Base-by-base conservation (phyloP, 2,329 filamentous ascomycete species). In the Daldinia sp. region DNA sequence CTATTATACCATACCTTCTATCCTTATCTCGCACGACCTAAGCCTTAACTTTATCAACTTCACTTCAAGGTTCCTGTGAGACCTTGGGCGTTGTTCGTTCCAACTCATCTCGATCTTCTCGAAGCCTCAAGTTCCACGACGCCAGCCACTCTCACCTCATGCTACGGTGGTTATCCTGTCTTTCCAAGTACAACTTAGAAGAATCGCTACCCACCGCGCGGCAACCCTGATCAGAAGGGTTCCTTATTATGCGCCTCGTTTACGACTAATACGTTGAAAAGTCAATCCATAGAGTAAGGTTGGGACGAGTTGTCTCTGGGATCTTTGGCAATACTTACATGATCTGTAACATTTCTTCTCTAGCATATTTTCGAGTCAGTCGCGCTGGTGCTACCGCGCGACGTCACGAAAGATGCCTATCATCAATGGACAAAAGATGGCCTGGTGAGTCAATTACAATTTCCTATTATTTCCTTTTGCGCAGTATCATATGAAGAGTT, bases 341-440 rank as follows among this genome's bases (percentile, higher is more conserved):
- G 57, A 12, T 66, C 56, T 26, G 57, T 51, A 39, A 23, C 41
- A 28, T 62, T 39, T 18, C 42, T 42, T 59, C 26, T 62, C 18
- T 48, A 57, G 44, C 42, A 44, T 50, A 44, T 15, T 58, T 54
- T 53, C 30, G 35, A 62, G 46, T 51, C 48, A 57, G 62, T 61
- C 56, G 59, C 64, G 55, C 23, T 44, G 60, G 62, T 55, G 20
- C 51, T 41, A 30, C 23, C 58, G 30, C 44, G 59, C 50, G 51
- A 64, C 50, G 42, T 23, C 28, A 55, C 35, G 62, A 78, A 83
- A 77, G 63, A 92, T 92, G 90, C 88, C 89, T 76, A 83, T 90
- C 55, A 89, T 92, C 73, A 88, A 92, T 75, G 90, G 90, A 69
- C 84, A 89, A 79, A 91, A 91, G 81, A 91, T 92, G 85, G 90